Conservation (phyloP, 768 basidiomycete genomes). For the Russula foetens region DNA sequence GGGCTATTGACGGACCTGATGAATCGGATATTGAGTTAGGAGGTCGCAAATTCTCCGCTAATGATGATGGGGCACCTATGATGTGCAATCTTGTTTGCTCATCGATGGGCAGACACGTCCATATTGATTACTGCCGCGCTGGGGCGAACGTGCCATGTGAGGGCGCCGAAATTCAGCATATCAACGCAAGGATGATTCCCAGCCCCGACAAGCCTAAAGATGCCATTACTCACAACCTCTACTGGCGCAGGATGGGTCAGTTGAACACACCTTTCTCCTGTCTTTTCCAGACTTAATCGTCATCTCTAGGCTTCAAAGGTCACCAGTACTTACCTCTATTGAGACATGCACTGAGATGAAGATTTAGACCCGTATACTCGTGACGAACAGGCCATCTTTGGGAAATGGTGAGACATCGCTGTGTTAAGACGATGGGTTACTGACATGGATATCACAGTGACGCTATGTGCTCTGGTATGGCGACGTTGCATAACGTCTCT, state of each 20-base stretch:
- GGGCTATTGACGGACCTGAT: slow-evolving; percentile 49
- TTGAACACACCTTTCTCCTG: slow-evolving; percentile 9
- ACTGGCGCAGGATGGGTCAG: slow-evolving; percentile 51
- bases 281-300: background rate
- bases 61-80: slow-evolving; percentile 55
- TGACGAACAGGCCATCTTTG: slow-evolving; percentile 45
- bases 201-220: slow-evolving; percentile 44
- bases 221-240: slow-evolving; percentile 42
- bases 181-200: slow-evolving; percentile 36
- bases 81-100: slow-evolving; percentile 52
- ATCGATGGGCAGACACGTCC: slow-evolving; percentile 49
- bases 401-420: slow-evolving; percentile 37
- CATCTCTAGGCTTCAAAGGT: slow-evolving; percentile 45
- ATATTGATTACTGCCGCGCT: slow-evolving; percentile 49
- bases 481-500: background rate
- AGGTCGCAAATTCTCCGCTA: slow-evolving; percentile 44
- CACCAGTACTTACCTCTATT: background rate
- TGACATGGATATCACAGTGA: slow-evolving; percentile 29
- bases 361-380: slow-evolving; percentile 47
- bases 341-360: background rate
- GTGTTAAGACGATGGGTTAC: background rate
- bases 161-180: slow-evolving; percentile 40
- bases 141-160: slow-evolving; percentile 31
- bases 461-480: slow-evolving; percentile 41
- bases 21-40: slow-evolving; percentile 42